Conservation (phyloP, 208 protist genomes). For the Leishmania arabica region DNA sequence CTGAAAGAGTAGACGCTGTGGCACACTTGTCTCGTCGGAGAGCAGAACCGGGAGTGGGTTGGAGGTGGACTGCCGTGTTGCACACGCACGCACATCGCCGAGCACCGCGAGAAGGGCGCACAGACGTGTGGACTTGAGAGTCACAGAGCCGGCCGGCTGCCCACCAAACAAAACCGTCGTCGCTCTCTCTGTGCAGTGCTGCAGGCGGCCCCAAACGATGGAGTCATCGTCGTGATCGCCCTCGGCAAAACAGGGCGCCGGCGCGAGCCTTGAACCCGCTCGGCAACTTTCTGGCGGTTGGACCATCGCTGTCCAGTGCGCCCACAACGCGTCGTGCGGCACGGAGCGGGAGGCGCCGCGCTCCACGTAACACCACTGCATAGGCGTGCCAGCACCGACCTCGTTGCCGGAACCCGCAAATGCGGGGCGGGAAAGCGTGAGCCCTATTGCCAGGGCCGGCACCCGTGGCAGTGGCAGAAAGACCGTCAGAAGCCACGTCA, state of each 20-base stretch:
- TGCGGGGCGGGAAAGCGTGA: background rate
- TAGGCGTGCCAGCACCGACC: background rate
- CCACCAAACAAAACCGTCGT: background rate
- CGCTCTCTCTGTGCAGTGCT: background rate
- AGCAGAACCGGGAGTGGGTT: background rate
- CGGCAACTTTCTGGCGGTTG: background rate
- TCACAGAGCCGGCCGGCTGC: background rate
- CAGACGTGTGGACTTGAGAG: background rate
- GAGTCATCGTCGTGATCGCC: background rate
- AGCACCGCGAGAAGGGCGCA: conserved; percentile 7
- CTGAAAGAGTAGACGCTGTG: conserved; percentile 1
- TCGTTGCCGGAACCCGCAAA: background rate
- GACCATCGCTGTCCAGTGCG: background rate
- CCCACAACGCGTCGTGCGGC: background rate
- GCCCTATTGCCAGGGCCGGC: background rate
- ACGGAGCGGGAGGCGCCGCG: background rate
- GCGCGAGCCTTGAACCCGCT: background rate
- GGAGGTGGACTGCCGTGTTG: background rate
- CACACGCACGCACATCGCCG: background rate
- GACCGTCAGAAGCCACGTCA: background rate
- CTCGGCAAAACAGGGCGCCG: background rate
- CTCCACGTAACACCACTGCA: conserved; percentile 1
- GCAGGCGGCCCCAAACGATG: background rate
- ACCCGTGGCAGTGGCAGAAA: background rate
- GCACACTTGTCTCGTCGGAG: background rate